These are phyloP conservation scores for Ganoderma resinaceum DNA, from an alignment of 1,284 basidiomycete genomes.

Conservation along the genomic window DNA sequence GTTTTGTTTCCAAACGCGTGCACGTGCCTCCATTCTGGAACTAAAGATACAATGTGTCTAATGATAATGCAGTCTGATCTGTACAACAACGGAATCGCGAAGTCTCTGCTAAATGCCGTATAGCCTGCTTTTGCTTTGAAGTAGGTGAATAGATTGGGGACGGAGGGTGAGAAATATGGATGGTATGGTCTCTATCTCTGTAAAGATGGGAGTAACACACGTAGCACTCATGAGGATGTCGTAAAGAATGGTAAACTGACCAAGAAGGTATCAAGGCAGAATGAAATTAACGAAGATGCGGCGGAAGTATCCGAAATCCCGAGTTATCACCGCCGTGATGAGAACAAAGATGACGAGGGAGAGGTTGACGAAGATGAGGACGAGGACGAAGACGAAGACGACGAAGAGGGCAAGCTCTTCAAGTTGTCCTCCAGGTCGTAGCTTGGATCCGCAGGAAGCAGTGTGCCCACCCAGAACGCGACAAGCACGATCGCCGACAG, in stretches of 20 bases:
- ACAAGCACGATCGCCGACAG: conserved; percentile 49
- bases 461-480: conserved; percentile 40
- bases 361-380: not conserved
- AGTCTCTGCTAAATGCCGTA: not conserved
- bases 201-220: not conserved
- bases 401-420: not conserved
- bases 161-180: not conserved
- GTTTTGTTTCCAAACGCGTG: not conserved
- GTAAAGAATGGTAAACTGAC: not conserved
- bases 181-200: not conserved
- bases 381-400: not conserved
- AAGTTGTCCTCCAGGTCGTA: not conserved
- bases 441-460: conserved; percentile 45
- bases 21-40: not conserved
- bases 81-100: not conserved
- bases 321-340: not conserved
- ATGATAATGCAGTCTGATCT: not conserved
- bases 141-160: no score
- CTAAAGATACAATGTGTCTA: not conserved
- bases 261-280: not conserved
- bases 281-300: not conserved
- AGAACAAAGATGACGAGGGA: not conserved
- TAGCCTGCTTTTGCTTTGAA: not conserved
- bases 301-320: not conserved
- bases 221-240: not conserved